Evolutionary conservation across 2,329 filamentous ascomycete species (phyloP).

Genomic region (Fusarium graminum): DNA sequence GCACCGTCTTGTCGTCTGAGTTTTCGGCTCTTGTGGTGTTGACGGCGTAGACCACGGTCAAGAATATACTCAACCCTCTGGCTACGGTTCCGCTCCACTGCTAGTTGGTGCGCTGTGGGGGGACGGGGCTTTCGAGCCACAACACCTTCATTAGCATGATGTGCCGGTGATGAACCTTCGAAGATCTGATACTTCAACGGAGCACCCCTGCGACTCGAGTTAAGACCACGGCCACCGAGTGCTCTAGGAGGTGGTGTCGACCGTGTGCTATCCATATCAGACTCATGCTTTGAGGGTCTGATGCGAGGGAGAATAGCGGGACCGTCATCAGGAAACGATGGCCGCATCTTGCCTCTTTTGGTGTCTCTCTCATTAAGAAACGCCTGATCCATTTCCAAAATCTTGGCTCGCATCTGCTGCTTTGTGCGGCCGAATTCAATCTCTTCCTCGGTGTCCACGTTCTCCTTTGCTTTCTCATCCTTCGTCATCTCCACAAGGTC

Average conservation of each 20-base stretch:
- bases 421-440: slow-evolving; percentile 78
- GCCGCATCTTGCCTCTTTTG: slow-evolving; percentile 64
- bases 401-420: slow-evolving; percentile 79
- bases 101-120: slow-evolving; percentile 84
- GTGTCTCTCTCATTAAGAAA: slow-evolving; percentile 72
- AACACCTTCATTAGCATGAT: slow-evolving; percentile 67
- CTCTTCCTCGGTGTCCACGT: slow-evolving; percentile 79
- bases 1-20: slow-evolving; percentile 73
- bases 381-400: slow-evolving; percentile 80
- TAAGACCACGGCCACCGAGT: slow-evolving; percentile 47
- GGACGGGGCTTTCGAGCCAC: slow-evolving; percentile 75
- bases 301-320: slow-evolving; percentile 73
- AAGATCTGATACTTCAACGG: slow-evolving; percentile 71
- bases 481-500: slow-evolving; percentile 73
- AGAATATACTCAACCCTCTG: slow-evolving; percentile 86
- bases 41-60: slow-evolving; percentile 76
- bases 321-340: slow-evolving; percentile 63
- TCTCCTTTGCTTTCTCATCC: slow-evolving; percentile 76
- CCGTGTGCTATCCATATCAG: slow-evolving; percentile 60
- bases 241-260: slow-evolving; percentile 59
- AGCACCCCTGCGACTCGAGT: slow-evolving; percentile 58
- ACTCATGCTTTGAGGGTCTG: slow-evolving; percentile 71
- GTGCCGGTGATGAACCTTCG: slow-evolving; percentile 71
- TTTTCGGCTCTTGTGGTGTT: slow-evolving; percentile 74
- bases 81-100: slow-evolving; percentile 82